phyloP scores from a whole-genome alignment of 164 flowering plant species.

The Sextonia rubra region DNA sequence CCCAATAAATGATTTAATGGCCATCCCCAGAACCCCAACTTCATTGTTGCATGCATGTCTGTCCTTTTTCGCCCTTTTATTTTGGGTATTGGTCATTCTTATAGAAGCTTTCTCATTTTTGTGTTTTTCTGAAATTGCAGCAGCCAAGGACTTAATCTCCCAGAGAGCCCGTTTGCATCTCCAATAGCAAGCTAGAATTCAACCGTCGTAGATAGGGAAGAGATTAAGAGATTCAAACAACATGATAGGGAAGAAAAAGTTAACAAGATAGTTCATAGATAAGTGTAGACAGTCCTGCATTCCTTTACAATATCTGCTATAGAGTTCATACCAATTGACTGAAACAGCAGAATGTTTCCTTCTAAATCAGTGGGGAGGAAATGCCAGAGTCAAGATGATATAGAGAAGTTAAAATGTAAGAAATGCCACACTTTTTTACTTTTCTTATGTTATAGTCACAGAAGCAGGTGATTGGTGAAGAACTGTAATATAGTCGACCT shows the following conservation, averaged over 20 bases:
- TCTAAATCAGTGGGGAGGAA: neutral
- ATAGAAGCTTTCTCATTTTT: neutral
- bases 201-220: constrained; percentile 33
- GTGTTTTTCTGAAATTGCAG: constrained; percentile 9
- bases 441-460: neutral
- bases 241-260: neutral
- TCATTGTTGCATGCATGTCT: too few species aligned
- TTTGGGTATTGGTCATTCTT: too few species aligned
- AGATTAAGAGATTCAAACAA: constrained; percentile 15
- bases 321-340: neutral
- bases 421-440: neutral
- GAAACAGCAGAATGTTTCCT: neutral
- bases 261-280: too few species aligned
- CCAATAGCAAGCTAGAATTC: constrained; percentile 39
- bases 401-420: neutral
- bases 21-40: too few species aligned
- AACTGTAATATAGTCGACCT: neutral
- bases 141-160: constrained; percentile 51
- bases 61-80: too few species aligned
- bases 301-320: neutral
- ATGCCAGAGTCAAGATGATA: neutral
- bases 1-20: too few species aligned
- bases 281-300: too few species aligned
- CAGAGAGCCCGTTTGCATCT: constrained; percentile 71
- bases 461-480: neutral